These are phyloP conservation scores for Metarhizium rileyi DNA, from an alignment of 2,329 filamentous ascomycete species.

Conservation along the genomic window DNA sequence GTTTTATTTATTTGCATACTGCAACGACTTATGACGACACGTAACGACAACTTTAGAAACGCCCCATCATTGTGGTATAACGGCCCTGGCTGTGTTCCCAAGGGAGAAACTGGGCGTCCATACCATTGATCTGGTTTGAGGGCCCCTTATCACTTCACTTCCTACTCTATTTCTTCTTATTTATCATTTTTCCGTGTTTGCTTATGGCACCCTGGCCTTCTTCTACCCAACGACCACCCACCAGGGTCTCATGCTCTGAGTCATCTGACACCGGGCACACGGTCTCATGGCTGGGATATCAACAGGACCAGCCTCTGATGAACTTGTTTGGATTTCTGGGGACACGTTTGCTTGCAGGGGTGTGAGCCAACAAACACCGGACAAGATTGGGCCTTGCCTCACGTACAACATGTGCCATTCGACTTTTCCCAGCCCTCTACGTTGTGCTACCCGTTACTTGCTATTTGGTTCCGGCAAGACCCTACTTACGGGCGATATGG, in stretches of 20 bases:
- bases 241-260: neutral
- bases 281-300: neutral
- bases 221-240: neutral
- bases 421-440: neutral
- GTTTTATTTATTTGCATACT: slow-evolving; percentile 8
- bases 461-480: neutral
- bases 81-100: slow-evolving; percentile 2
- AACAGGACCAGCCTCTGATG: neutral
- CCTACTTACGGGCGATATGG: neutral
- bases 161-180: neutral
- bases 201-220: neutral
- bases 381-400: neutral
- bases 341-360: neutral
- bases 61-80: slow-evolving; percentile 2
- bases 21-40: slow-evolving; percentile 17
- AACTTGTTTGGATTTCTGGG: neutral
- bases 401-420: neutral
- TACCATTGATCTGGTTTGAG: neutral
- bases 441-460: neutral
- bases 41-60: slow-evolving; percentile 14
- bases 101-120: neutral
- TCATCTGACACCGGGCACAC: neutral
- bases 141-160: neutral
- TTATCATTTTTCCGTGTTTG: too few relatives aligned
- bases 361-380: neutral